phyloP scores from a whole-genome alignment of 306 rosid species.

The Begonia loranthoides region DNA sequence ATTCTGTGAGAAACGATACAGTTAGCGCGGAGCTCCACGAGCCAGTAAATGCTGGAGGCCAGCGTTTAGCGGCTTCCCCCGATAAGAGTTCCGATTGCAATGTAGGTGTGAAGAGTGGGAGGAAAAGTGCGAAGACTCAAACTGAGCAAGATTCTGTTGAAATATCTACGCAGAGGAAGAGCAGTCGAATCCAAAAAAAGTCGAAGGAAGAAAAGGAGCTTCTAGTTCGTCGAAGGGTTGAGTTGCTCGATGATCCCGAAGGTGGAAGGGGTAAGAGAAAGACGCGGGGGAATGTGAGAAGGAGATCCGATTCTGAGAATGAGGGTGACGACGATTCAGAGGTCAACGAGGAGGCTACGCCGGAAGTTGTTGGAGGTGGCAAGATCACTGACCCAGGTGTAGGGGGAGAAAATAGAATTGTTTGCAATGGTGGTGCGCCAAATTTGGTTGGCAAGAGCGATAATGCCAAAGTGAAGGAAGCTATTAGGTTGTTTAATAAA shows the following conservation, averaged over 20 bases:
- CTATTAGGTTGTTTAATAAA: conserved; percentile 64
- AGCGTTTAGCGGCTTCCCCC: background rate
- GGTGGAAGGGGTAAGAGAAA: conserved; percentile 3
- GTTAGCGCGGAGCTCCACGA: background rate
- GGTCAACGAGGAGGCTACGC: background rate
- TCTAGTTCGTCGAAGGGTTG: conserved; percentile 11
- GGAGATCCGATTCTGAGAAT: conserved; percentile 1
- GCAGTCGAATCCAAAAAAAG: conserved; percentile 8
- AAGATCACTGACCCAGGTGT: background rate
- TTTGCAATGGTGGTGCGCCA: conserved; percentile 10
- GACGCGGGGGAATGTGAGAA: background rate
- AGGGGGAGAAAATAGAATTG: conserved; percentile 2
- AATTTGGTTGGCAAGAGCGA: conserved; percentile 37
- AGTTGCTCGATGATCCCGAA: conserved; percentile 7
- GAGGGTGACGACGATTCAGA: conserved; percentile 1
- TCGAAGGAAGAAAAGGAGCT: conserved; percentile 8
- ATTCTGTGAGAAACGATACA: background rate
- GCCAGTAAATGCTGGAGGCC: background rate
- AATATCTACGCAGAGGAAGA: conserved; percentile 1
- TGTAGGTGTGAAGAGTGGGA: background rate
- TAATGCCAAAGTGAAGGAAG: conserved; percentile 49
- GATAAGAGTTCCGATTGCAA: background rate
- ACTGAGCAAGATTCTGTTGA: background rate
- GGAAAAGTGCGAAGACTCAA: conserved; percentile 5
- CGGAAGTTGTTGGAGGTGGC: background rate